Evolutionary conservation across 305 asterid genomes (phyloP), one percentile per base, ranked within the genome.

Genomic region (Petunia hybrid): DNA sequence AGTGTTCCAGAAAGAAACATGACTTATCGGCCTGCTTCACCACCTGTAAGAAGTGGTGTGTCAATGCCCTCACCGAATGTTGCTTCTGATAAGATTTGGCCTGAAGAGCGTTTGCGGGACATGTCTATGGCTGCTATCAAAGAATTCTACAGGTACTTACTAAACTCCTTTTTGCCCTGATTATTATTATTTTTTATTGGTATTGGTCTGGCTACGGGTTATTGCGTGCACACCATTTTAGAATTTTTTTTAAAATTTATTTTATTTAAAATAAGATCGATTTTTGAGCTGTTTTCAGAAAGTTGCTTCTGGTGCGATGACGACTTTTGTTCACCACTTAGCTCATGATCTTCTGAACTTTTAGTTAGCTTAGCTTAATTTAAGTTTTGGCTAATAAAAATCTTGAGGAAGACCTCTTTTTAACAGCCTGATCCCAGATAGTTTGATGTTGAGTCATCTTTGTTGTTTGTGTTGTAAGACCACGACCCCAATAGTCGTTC

Each of bases 91-190:
- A 90, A 79, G 83, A 89, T 78, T 67, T 86, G 73, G 85, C 60
- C 92, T 4, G 98, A 91, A 87, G 91, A 92, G 63, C 88, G 69
- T 56, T 77, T 94, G 86, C 87, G 79, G 31, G 89, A 89, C 64
- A 90, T 87, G 90, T 91, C 97, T 70, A 57, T 91, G 88, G 80
- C 95, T 84, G 82, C 98, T 71, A 91, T 94, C 74, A 92, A 85
- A 87, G 98, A 94, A 88, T 95, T 88, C 78, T 95, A 93, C 92
- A 93, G 97, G 99, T 93, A 88, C 81, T 74, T 76, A 10, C 74
- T 64, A 13, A 7, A 31, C 4, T 38, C 8, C 43, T 35, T 67
- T 67, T 67, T 10, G 43, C 22, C 45, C 40, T 45, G 69, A 46
- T 53, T 66, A 39, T 48, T 77, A 79, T 51, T 53, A 31, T 73